These are phyloP conservation scores for Wickerhamiella slavikovae DNA, from an alignment of 805 yeast species.

Conservation along the genomic window DNA sequence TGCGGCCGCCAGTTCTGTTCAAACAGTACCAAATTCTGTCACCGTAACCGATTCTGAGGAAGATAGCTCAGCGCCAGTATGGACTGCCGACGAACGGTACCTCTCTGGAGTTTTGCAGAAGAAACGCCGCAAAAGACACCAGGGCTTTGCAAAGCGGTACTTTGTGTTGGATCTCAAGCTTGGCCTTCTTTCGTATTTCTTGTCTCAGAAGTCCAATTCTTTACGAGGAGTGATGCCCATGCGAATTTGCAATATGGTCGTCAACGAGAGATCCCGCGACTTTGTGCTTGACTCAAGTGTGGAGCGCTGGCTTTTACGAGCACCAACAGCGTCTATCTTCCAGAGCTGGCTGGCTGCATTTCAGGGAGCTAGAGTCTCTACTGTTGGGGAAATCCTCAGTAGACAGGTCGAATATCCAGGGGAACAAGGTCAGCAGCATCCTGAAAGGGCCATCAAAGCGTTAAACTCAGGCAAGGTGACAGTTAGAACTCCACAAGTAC, in stretches of 20 bases:
- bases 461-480: no score
- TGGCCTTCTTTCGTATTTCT: constrained; percentile 66
- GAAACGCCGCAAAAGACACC: constrained; percentile 62
- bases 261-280: constrained; percentile 42
- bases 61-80: constrained; percentile 1
- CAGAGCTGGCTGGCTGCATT: constrained; percentile 69
- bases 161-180: constrained; percentile 66
- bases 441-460: no score
- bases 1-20: no score
- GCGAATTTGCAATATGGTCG: constrained; percentile 60
- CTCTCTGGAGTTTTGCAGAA: constrained; percentile 64
- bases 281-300: constrained; percentile 82
- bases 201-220: constrained; percentile 46
- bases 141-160: constrained; percentile 71
- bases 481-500: no score
- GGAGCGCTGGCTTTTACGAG: constrained; percentile 80
- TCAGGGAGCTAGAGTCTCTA: constrained; percentile 21
- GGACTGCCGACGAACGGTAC: constrained; percentile 21
- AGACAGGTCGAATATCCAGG: not conserved
- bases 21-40: not conserved
- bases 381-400: constrained; percentile 3
- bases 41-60: not conserved
- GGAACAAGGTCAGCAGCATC: not conserved
- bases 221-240: constrained; percentile 87
- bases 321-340: constrained; percentile 45